Base-by-base conservation (phyloP, 495 filamentous ascomycete species). In the Penicillium parvum region DNA sequence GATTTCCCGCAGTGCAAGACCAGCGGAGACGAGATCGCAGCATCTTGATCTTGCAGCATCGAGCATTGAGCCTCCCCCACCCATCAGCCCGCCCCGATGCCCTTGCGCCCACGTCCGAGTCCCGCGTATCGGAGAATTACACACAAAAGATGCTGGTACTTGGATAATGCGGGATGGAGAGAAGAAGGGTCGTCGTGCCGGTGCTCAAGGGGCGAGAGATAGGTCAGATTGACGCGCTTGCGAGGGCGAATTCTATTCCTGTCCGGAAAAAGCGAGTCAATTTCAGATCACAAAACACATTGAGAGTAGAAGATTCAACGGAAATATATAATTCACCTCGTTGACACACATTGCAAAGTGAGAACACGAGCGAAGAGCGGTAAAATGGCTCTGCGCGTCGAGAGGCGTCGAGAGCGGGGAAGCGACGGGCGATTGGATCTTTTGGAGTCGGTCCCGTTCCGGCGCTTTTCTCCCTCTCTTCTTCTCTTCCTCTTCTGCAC, bases 381-480 rank as follows among this genome's bases (percentile, higher is more conserved):
- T 42, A 42, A 40, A 58, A 56, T 35, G 32, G 41, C 25, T 53
- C 44, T n/a, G 51, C 54, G 56, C 49, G 53, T 55, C 37, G 50
- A 43, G 39, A 48, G 49, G 53, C 49, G 47, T 49, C 42, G 40
- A 57, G 57, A 61, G 57, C 55, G 57, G 58, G 58, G 51, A 61
- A 57, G 50, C n/a, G 52, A 52, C 52, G 50, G 56, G 49, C 57
- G 53, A 58, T 53, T 52, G 55, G 59, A 53, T 63, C 61, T 58
- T 58, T 57, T 50, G 51, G 45, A 57, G 53, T 52, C 52, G 50
- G 50, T 57, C 55, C 59, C 60, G 50, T 62, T 64, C 58, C 52
- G 64, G 55, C 57, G 46, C 56, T 56, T 57, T 61, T 56, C 49
- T 63, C 54, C 52, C 50, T 61, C 63, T 54, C 50, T 55, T 53